Conservation (phyloP, 768 basidiomycete species). For the Epithele typhae region DNA sequence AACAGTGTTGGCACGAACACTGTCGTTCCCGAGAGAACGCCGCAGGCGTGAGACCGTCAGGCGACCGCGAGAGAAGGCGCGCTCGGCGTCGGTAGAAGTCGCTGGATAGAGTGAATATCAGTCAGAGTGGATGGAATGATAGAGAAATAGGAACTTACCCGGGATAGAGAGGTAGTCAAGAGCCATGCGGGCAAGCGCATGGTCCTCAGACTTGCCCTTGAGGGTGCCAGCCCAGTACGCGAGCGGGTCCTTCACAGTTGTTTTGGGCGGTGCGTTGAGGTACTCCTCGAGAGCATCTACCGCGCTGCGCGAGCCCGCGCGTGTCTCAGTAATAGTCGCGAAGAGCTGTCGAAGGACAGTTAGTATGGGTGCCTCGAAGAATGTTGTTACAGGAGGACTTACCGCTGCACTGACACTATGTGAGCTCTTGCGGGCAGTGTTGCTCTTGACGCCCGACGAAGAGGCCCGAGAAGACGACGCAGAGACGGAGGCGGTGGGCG, state of each 20-base stretch:
- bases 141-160: neutral
- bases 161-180: slow-evolving; percentile 2
- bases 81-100: slow-evolving; percentile 2
- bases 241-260: neutral
- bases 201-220: neutral
- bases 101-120: neutral
- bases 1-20: neutral
- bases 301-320: neutral
- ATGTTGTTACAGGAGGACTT: too few species aligned
- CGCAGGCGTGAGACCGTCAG: neutral
- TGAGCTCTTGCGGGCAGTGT: too few species aligned
- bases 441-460: too few species aligned
- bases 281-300: neutral
- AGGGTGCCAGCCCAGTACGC: neutral
- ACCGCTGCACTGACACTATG: too few species aligned
- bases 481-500: too few species aligned
- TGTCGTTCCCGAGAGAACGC: neutral
- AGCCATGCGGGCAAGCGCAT: slow-evolving; percentile 2
- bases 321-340: neutral
- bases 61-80: neutral
- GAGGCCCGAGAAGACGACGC: too few species aligned
- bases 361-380: too few species aligned
- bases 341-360: neutral
- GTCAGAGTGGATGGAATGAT: neutral
- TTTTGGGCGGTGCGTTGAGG: neutral